Base-by-base conservation (phyloP, 1,284 basidiomycete genomes). In the Apiotrichum siamense region DNA sequence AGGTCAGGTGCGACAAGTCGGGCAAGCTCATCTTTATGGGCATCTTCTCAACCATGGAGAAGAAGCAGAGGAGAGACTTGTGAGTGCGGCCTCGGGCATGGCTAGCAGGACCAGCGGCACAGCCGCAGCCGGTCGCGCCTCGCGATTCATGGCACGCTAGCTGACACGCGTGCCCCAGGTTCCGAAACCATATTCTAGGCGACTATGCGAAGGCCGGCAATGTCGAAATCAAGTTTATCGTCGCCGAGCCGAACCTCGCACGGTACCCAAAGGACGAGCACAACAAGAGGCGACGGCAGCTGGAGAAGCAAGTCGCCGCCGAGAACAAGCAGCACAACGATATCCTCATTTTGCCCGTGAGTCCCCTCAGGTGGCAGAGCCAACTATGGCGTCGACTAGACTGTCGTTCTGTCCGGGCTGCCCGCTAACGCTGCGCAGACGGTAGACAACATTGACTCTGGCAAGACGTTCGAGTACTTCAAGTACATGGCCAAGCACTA, bases 401-500 rank as follows among this genome's bases (percentile, higher is more conserved):
- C 13, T 18, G 42, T 3, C 24, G 17, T 21, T 40, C 13, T 18
- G 3, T 18, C 12, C 9, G n/a, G n/a, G n/a, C n/a, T n/a, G n/a
- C 26, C 18, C 7, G 12, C 39, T 26, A 7, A n/a, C 24, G 10
- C 44, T 15, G 40, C n/a, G 3, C 54, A 72, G 70, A 69, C 70
- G 50, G 57, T 67, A 10, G 74, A 76, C 49, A 72, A 74, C 56
- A 73, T 76, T 37, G 73, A 76, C 58, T 49, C 64, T 20, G 74
- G 74, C 27, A 76, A 76, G 58, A 76, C 73, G 25, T 70, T 73
- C 60, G 70, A 69, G 54, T 76, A 71, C 57, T 73, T 73, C 56
- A 70, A 72, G 54, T 75, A 69, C 69, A 64, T 73, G 11, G 74
- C 72, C 0, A 60, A 68, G 37, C 52, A 61, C 45, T 74, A 65